Conservation (phyloP, 129 eudicot species). For the Saposhnikovia divaricata region DNA sequence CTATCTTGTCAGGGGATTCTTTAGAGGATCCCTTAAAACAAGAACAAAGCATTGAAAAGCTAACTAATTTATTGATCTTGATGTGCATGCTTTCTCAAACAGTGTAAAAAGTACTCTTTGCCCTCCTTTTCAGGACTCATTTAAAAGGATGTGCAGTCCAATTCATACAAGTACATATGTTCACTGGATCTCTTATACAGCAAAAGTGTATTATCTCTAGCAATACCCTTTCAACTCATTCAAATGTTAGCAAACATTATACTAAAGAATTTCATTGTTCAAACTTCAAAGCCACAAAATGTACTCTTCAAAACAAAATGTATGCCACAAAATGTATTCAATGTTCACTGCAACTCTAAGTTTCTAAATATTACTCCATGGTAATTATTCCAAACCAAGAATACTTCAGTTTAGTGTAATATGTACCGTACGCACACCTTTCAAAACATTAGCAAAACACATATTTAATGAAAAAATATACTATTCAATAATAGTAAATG, state of each 20-base stretch:
- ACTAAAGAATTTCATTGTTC: background rate
- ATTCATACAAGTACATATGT: background rate
- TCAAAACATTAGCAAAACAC: background rate
- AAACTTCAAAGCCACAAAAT: background rate
- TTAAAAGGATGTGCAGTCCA: constrained; percentile 4
- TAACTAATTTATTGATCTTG: background rate
- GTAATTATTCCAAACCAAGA: no score
- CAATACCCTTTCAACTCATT: background rate
- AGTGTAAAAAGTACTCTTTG: constrained; percentile 2
- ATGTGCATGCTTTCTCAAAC: constrained; percentile 7
- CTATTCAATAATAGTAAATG: no score
- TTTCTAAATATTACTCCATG: background rate
- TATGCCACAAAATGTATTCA: background rate
- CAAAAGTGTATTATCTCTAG: background rate
- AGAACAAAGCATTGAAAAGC: constrained; percentile 2
- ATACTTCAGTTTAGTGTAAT: background rate
- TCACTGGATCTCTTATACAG: constrained; percentile 2
- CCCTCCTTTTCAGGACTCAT: constrained; percentile 4
- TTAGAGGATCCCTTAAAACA: background rate
- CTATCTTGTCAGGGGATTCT: constrained; percentile 8
- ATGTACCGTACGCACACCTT: background rate
- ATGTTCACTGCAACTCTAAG: no score
- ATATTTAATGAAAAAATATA: no score
- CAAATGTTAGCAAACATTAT: background rate
- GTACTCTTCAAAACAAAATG: background rate